These are phyloP conservation scores for Didymosphaeria variabile DNA, from an alignment of 2,329 filamentous ascomycete genomes.

Conservation along the genomic window DNA sequence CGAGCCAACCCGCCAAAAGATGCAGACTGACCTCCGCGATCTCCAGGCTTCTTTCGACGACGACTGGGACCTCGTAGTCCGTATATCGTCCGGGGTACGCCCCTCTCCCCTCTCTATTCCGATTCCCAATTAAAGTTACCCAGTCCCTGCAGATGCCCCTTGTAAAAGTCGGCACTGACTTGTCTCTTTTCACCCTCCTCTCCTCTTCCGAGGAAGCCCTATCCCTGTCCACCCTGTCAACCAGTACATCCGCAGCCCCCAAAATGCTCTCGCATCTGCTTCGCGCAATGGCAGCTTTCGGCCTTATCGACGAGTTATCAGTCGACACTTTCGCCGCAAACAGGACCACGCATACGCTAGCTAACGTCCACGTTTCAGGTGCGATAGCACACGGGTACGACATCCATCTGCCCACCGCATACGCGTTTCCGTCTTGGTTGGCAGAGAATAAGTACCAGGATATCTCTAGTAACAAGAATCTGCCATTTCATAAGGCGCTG, in stretches of 20 bases:
- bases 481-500: conserved; percentile 39
- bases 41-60: conserved; percentile 36
- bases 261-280: conserved; percentile 43
- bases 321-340: conserved; percentile 42
- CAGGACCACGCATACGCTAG: conserved; percentile 37
- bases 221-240: conserved; percentile 27
- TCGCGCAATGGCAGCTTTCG: conserved; percentile 44
- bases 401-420: conserved; percentile 29
- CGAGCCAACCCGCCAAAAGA: conserved; percentile 28
- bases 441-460: conserved; percentile 36
- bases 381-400: conserved; percentile 37
- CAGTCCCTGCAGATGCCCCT: conserved; percentile 33
- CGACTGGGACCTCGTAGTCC: conserved; percentile 34
- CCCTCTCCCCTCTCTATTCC: background rate
- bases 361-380: conserved; percentile 35
- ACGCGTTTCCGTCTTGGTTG: conserved; percentile 43
- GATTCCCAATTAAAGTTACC: background rate
- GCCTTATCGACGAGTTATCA: conserved; percentile 38
- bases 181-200: conserved; percentile 32
- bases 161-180: conserved; percentile 31
- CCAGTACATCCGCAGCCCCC: conserved; percentile 34
- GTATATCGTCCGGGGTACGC: conserved; percentile 27
- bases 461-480: conserved; percentile 33
- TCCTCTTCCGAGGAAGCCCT: conserved; percentile 19
- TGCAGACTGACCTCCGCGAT: conserved; percentile 37